Conservation (phyloP, 2,329 filamentous ascomycete species). For the Acephala macrosclerotiorum region DNA sequence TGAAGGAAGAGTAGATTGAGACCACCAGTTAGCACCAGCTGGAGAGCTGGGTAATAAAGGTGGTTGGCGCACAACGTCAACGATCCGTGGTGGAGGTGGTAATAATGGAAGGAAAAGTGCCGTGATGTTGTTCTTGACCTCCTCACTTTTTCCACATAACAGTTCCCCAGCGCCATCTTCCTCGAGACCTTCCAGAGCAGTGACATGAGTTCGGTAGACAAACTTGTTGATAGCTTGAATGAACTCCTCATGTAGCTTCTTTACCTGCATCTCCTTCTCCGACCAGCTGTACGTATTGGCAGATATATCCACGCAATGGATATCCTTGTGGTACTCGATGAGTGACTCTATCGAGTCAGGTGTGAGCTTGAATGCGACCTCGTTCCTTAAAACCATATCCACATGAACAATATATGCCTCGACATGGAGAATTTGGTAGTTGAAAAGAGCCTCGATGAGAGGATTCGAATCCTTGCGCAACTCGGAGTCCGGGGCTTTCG, state of each 20-base stretch:
- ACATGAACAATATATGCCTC: slow-evolving; percentile 99
- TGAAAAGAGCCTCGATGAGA: slow-evolving; percentile 85
- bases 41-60: slow-evolving; percentile 86
- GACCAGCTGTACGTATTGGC: slow-evolving; percentile 93
- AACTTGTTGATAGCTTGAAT: slow-evolving; percentile 97
- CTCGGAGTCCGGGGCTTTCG: slow-evolving; percentile 87
- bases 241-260: slow-evolving; percentile 97
- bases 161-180: slow-evolving; percentile 96
- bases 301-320: slow-evolving; percentile 90
- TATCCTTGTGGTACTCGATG: slow-evolving; percentile 94
- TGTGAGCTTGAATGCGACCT: slow-evolving; percentile 98
- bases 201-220: slow-evolving; percentile 88
- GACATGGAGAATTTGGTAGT: slow-evolving; percentile 91
- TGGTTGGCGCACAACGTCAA: slow-evolving; percentile 88
- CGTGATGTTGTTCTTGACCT: slow-evolving; percentile 88
- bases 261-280: slow-evolving; percentile 94
- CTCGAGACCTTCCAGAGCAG: slow-evolving; percentile 92
- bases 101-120: slow-evolving; percentile 85
- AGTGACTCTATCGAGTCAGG: slow-evolving; percentile 92
- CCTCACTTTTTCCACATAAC: slow-evolving; percentile 87
- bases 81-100: slow-evolving; percentile 84
- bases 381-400: slow-evolving; percentile 97
- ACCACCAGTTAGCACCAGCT: slow-evolving; percentile 80
- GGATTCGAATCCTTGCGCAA: slow-evolving; percentile 83
- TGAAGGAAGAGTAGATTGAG: slow-evolving; percentile 70